phyloP scores from a whole-genome alignment of 305 asterid genomes.

The Galium porrigens region DNA sequence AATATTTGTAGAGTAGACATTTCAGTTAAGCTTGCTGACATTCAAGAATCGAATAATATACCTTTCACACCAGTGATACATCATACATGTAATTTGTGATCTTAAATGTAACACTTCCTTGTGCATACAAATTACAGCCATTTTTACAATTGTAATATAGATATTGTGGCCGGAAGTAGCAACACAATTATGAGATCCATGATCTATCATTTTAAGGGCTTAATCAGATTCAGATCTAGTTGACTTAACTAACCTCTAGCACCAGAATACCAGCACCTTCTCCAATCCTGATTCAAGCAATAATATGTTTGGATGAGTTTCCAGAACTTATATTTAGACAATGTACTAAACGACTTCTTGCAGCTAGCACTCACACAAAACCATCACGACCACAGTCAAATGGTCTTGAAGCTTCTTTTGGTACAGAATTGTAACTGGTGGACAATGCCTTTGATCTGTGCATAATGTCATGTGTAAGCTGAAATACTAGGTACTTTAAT shows the following conservation, averaged over 20 bases:
- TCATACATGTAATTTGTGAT: background rate
- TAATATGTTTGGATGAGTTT: background rate
- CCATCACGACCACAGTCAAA: slow-evolving; percentile 93
- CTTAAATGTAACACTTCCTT: background rate
- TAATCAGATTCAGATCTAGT: background rate
- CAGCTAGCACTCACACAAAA: slow-evolving; percentile 56
- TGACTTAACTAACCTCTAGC: slow-evolving; percentile 56
- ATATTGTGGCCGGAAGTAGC: background rate
- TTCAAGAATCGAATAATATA: background rate
- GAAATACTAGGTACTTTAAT: background rate
- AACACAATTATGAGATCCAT: background rate
- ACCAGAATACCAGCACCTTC: slow-evolving; percentile 88
- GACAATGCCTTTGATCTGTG: slow-evolving; percentile 82
- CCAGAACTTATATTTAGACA: background rate
- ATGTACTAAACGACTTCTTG: slow-evolving; percentile 4
- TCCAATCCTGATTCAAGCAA: slow-evolving; percentile 54
- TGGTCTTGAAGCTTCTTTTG: slow-evolving; percentile 81
- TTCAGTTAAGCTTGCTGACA: background rate
- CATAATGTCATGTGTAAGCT: slow-evolving; percentile 7
- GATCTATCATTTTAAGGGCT: background rate
- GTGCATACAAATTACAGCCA: background rate
- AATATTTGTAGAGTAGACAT: background rate
- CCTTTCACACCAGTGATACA: background rate
- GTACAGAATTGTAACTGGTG: slow-evolving; percentile 53
- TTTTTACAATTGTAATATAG: background rate